Conservation (phyloP, 805 yeast species). For the Wickerhamomyces queroliae region DNA sequence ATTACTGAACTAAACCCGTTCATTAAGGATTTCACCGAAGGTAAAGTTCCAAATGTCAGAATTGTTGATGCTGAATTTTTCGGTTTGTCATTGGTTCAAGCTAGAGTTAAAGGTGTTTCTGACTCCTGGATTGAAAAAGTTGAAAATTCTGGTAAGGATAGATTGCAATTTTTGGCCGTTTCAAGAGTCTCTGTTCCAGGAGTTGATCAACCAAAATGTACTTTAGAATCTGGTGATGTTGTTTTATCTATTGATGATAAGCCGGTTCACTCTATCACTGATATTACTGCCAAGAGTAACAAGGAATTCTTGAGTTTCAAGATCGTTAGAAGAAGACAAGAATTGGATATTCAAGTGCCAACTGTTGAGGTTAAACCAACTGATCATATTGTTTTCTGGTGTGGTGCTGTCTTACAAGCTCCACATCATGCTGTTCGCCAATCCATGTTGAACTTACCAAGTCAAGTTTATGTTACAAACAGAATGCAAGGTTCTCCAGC, state of each 20-base stretch:
- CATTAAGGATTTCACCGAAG: conserved; percentile 43
- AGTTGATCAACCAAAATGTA: conserved; percentile 22
- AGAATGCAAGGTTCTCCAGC: conserved; percentile 84
- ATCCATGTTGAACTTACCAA: conserved; percentile 69
- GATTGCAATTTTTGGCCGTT: conserved; percentile 68
- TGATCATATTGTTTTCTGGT: conserved; percentile 68
- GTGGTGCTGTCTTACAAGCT: conserved; percentile 75
- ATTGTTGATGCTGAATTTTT: conserved; percentile 78
- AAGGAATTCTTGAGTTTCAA: conserved; percentile 45
- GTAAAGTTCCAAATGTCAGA: conserved; percentile 49
- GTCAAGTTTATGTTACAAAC: conserved; percentile 76
- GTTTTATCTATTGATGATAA: conserved; percentile 63
- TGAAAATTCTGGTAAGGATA: conserved; percentile 57
- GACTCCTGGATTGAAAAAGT: conserved; percentile 72
- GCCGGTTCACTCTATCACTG: conserved; percentile 61
- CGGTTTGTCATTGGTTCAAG: conserved; percentile 62
- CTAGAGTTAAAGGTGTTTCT: conserved; percentile 82
- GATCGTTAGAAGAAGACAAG: conserved; percentile 66
- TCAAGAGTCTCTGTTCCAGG: conserved; percentile 55
- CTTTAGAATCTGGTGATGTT: conserved; percentile 62
- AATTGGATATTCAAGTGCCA: conserved; percentile 54
- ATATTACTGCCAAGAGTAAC: conserved; percentile 38
- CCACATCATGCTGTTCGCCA: conserved; percentile 95
- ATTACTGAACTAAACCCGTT: conserved; percentile 58
- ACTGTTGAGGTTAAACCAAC: conserved; percentile 61